Percentiles rank a stretch among this genome's conserved stretches.
Evolutionary conservation across 1,284 basidiomycete species (phyloP).

Genomic region (Lentinus polychrous): DNA sequence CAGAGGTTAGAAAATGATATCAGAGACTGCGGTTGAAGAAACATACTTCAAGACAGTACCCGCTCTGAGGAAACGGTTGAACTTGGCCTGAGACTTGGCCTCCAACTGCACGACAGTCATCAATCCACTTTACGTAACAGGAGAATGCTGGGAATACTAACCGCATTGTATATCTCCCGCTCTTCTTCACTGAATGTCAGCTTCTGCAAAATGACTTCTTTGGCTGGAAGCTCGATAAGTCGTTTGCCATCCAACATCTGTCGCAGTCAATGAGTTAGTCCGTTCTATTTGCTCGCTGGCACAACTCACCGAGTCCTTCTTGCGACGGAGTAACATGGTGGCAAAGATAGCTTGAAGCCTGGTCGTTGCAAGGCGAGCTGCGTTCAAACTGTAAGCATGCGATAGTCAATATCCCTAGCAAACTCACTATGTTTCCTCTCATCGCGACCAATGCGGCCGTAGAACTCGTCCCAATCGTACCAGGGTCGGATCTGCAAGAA

Average conservation of each 20-base stretch:
- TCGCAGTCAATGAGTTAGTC: background rate
- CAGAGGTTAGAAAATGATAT: background rate
- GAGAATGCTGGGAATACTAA: conserved; percentile 11
- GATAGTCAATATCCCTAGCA: background rate
- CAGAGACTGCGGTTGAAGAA: background rate
- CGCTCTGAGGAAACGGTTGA: conserved; percentile 49
- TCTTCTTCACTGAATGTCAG: conserved; percentile 50
- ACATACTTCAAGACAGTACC: conserved; percentile 51
- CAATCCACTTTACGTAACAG: background rate
- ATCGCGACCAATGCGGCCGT: conserved; percentile 30
- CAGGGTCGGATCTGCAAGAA: conserved; percentile 46
- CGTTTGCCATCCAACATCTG: conserved; percentile 48
- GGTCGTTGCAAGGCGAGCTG: conserved; percentile 40
- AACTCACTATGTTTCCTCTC: conserved; percentile 35
- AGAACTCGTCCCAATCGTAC: conserved; percentile 46
- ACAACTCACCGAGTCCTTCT: conserved; percentile 34
- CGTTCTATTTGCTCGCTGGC: no score
- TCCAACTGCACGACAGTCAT: conserved; percentile 35
- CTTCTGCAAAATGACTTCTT: conserved; percentile 40
- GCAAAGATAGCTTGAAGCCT: conserved; percentile 46
- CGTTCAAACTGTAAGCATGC: background rate
- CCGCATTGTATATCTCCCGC: conserved; percentile 48
- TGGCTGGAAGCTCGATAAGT: conserved; percentile 51
- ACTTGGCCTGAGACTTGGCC: conserved; percentile 43
- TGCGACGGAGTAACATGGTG: conserved; percentile 45